Evolutionary conservation across 2,329 filamentous ascomycete genomes (phyloP), one percentile per base, ranked within the genome.

Genomic region (Neofusicoccum laricinum): DNA sequence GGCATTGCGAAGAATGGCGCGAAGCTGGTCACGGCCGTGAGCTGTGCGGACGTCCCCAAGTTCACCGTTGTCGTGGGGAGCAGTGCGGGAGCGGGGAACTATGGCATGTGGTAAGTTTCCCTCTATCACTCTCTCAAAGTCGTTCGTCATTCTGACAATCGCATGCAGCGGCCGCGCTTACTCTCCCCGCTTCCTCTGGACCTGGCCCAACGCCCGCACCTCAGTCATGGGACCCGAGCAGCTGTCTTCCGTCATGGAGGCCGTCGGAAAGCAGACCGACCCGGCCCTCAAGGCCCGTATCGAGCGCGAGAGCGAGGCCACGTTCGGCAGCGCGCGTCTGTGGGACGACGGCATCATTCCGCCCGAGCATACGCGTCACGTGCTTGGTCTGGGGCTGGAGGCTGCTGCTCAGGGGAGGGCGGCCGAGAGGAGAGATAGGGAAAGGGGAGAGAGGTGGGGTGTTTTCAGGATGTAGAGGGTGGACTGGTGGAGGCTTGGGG

Each of bases 1-100:
- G 95, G 95, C 12, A 98, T 99, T 70, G 95, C 95, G 63, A 98
- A 98, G 84, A 96, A 98, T 73, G 95, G 95, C 45, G 95, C 95
- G 5, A 98, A 99, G 80, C 87, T 99, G 17, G 95, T 98, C 32
- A 96, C 93, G 2, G 95, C 94, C 7, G 95, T 98, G 11, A 92
- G 93, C 8, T 97, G 93, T 74, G 93, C 94, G 3, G 88, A 95
- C 69, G 94, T 98, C 46, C 94, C 95, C 69, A 98, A 99, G 78
- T 94, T 98, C 74, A 99, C 95, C 0, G 92, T 99, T 15, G 91
- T 99, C 0, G 89, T 97, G n/a, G 95, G 95, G 25, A 91, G 90
- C 34, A 93, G 90, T 75, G 95, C 95, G 68, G 94, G 94, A 65
- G 94, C 94, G 7, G 95, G 95, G 3, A 99, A 98, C 78, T 99